Conservation (phyloP, 2,329 filamentous ascomycete genomes). For the Penicillium brevicompactum region DNA sequence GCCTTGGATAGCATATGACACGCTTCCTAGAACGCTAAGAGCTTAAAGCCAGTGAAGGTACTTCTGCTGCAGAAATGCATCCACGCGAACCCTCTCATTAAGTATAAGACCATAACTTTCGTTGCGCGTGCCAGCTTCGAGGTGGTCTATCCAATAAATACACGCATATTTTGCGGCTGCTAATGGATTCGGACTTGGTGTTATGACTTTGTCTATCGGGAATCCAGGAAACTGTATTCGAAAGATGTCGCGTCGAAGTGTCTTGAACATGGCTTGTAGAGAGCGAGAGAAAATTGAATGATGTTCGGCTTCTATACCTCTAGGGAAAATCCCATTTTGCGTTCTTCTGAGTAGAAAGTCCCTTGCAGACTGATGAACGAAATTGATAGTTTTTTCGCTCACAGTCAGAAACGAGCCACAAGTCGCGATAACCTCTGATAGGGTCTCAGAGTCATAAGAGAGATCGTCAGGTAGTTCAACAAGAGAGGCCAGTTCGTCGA, state of each 20-base stretch:
- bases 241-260: constrained; percentile 41
- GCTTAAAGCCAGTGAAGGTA: constrained; percentile 35
- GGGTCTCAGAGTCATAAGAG: not conserved
- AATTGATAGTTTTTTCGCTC: constrained; percentile 13
- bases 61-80: constrained; percentile 23
- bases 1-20: constrained; percentile 15
- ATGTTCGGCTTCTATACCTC: constrained; percentile 26
- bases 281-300: constrained; percentile 37
- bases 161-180: constrained; percentile 34
- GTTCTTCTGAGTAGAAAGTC: constrained; percentile 16
- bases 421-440: constrained; percentile 14
- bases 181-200: constrained; percentile 29
- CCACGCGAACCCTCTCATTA: constrained; percentile 9
- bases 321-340: constrained; percentile 29
- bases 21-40: constrained; percentile 25
- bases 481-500: not conserved
- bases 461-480: not conserved
- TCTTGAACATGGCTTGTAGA: constrained; percentile 30
- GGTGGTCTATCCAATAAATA: constrained; percentile 40
- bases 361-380: constrained; percentile 32
- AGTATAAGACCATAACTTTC: constrained; percentile 4
- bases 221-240: constrained; percentile 24
- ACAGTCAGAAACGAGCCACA: constrained; percentile 29
- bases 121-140: constrained; percentile 23
- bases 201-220: constrained; percentile 13